Conservation (phyloP, 148 eudicot genomes). For the Chenopodium formosanum region DNA sequence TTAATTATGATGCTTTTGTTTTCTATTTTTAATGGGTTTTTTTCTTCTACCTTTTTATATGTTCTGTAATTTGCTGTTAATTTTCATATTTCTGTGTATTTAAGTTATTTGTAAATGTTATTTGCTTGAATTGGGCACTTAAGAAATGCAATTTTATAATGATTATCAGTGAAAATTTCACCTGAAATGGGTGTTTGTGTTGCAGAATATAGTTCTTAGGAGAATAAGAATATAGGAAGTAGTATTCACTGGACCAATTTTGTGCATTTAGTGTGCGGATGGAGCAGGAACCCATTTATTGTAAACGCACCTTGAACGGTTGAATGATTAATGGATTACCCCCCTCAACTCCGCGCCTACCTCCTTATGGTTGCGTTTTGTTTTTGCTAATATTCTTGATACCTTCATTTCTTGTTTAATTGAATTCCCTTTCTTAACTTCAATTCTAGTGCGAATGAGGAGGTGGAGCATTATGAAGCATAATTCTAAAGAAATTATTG, state of each 20-base stretch:
- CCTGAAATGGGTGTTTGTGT: neutral
- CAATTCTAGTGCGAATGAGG: neutral
- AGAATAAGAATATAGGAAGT: neutral
- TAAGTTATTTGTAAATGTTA: neutral
- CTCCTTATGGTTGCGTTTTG: neutral
- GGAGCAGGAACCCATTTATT: too few relatives aligned
- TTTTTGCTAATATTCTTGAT: neutral
- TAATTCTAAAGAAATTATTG: neutral
- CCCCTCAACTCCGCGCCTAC: neutral
- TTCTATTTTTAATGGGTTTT: neutral
- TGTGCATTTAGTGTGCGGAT: too few relatives aligned
- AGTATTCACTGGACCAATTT: too few relatives aligned
- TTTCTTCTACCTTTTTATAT: neutral
- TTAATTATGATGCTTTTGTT: neutral
- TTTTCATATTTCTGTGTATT: neutral
- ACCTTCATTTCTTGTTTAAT: neutral
- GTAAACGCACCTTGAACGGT: too few relatives aligned
- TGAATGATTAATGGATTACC: neutral
- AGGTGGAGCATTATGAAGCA: neutral
- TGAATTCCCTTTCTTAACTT: neutral
- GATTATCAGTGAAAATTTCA: neutral
- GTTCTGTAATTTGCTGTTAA: neutral
- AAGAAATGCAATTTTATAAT: neutral
- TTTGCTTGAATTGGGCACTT: neutral
- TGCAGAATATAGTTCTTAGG: neutral